These are phyloP conservation scores for Mercurialis annua DNA, from an alignment of 345 rosid species.

Conservation along the genomic window DNA sequence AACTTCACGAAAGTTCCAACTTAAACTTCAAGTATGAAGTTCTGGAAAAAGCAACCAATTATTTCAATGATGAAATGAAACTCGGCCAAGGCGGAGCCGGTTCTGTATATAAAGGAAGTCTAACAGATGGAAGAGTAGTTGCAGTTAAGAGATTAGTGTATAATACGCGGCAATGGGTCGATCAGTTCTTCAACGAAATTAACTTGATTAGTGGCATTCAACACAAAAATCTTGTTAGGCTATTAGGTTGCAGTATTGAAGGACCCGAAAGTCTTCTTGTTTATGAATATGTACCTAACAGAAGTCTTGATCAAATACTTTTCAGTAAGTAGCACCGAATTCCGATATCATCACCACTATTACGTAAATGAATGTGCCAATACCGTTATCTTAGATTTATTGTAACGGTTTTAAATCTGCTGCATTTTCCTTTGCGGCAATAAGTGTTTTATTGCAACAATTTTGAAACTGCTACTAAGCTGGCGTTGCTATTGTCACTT, in stretches of 20 bases:
- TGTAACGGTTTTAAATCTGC: too few species aligned
- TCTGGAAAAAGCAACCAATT: constrained; percentile 66
- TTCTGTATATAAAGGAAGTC: constrained; percentile 70
- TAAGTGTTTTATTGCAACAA: too few species aligned
- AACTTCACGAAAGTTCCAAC: constrained; percentile 19
- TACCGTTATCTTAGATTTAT: too few species aligned
- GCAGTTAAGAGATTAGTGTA: constrained; percentile 70
- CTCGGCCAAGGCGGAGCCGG: constrained; percentile 83
- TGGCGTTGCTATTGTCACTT: too few species aligned
- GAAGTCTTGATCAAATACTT: constrained; percentile 70
- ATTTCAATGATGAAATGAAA: constrained; percentile 55
- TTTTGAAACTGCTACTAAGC: not conserved
- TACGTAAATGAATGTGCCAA: not conserved
- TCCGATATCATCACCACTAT: not conserved
- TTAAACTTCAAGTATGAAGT: constrained; percentile 57
- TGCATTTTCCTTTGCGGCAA: too few species aligned
- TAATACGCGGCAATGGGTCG: constrained; percentile 66
- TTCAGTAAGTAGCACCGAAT: constrained; percentile 42
- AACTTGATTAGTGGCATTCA: constrained; percentile 59
- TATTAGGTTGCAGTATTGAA: constrained; percentile 83
- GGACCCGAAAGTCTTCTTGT: constrained; percentile 86
- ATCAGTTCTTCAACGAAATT: constrained; percentile 80
- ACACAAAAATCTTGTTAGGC: constrained; percentile 64
- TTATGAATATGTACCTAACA: constrained; percentile 71
- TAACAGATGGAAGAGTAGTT: constrained; percentile 61